A percentile compares a stretch with the other conserved stretches of the same genome.
phyloP scores from a whole-genome alignment of 2,329 filamentous ascomycete genomes.

The Emmonsiellopsis sp. region DNA sequence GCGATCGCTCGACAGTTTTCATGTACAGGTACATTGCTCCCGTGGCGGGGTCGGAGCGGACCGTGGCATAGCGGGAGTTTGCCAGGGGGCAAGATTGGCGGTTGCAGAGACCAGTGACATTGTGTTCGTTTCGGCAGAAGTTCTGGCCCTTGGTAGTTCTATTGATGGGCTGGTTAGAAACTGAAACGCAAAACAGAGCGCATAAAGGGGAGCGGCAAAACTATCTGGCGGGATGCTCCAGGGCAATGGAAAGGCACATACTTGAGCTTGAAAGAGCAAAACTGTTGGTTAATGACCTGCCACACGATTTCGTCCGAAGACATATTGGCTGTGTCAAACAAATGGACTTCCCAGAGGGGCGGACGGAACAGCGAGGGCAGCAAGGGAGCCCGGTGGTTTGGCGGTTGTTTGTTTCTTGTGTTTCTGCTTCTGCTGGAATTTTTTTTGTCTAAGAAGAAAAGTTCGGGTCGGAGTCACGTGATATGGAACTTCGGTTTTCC shows the following conservation, averaged over 20 bases:
- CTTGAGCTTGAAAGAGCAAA: constrained; percentile 93
- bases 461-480: not conserved
- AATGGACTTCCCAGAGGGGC: not conserved
- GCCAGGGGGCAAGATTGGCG: constrained; percentile 83
- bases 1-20: constrained; percentile 84
- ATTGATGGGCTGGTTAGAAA: constrained; percentile 3
- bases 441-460: not conserved
- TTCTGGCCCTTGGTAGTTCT: constrained; percentile 78
- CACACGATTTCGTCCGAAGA: constrained; percentile 94
- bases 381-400: not conserved
- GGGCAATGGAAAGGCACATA: constrained; percentile 33
- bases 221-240: not conserved
- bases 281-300: constrained; percentile 92
- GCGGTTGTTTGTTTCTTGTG: not conserved
- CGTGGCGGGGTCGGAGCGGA: constrained; percentile 71
- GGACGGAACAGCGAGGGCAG: not conserved
- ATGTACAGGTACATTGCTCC: constrained; percentile 90
- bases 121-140: constrained; percentile 94
- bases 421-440: not conserved
- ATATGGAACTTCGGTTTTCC: not conserved
- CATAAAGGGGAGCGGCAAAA: constrained; percentile 1
- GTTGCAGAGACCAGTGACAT: constrained; percentile 74
- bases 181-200: constrained; percentile 1
- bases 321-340: constrained; percentile 42
- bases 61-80: constrained; percentile 86